Evolutionary conservation across 169 alveolate species (phyloP), one percentile per base, ranked within the genome.

Genomic region (Plasmodium vivax): DNA sequence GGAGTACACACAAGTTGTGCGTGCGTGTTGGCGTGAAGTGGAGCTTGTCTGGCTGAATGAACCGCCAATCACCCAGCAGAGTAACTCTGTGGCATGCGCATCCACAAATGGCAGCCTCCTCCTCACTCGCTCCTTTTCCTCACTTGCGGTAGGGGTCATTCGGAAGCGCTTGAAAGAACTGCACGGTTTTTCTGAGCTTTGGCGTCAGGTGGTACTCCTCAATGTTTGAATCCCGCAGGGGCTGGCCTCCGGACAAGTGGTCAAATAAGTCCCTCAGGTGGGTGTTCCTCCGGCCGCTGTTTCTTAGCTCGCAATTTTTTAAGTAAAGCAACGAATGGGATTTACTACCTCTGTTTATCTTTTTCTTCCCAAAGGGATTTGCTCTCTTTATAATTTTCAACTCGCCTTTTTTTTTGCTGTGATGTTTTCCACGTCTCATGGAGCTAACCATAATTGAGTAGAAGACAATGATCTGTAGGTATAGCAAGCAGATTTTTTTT

Each of bases 181-280:
- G 73, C 73, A 92, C 95, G 10, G 95, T 92, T 82, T 92, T 72
- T 73, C 54, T 92, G 38, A 92, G 84, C 84, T 92, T 92, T 68
- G 95, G 95, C 12, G 95, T 92, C 82, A 92, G 83, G 23, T 79
- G 51, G 45, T 71, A 92, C n/a, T 83, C 41, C 23, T 92, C 92
- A 45, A 92, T 92, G 51, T 92, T 73, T 82, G 74, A 72, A 82
- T 92, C 82, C 75, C 83, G 45, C 8, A 43, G 85, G 75, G 43
- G 23, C 30, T 92, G 84, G 32, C 58, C 77, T 47, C 95, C 95
- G 7, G 92, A n/a, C 75, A 92, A 2, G 23, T 82, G 58, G 19
- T 82, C 41, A 45, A 92, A 75, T 9, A 92, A 72, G 43, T 68
- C 92, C 62, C 73, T 51, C 56, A 92, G 83, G 27, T n/a, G 14